These are phyloP conservation scores for Cryphonectria naterciae DNA, from an alignment of 2,329 filamentous ascomycete species.

Conservation along the genomic window DNA sequence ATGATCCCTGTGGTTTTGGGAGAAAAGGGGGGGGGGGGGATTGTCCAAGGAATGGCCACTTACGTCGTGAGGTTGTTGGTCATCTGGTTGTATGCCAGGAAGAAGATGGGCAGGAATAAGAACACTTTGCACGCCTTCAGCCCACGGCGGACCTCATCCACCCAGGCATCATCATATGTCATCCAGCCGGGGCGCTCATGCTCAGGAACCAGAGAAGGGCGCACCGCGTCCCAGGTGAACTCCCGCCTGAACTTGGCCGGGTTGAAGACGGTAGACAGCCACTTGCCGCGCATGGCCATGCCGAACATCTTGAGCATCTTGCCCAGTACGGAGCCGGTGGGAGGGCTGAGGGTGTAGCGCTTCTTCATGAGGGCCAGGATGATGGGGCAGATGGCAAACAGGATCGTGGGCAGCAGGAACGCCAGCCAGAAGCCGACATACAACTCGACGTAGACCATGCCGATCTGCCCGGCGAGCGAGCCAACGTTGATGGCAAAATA, in stretches of 20 bases:
- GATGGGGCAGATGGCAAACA: constrained; percentile 66
- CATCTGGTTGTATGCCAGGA: constrained; percentile 63
- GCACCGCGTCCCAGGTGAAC: constrained; percentile 69
- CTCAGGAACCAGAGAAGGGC: constrained; percentile 65
- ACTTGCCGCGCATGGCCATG: constrained; percentile 50
- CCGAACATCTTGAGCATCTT: constrained; percentile 65
- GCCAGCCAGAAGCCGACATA: constrained; percentile 77
- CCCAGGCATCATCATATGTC: constrained; percentile 83
- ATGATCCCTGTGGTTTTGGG: neutral
- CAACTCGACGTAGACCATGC: constrained; percentile 74
- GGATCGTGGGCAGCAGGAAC: constrained; percentile 67
- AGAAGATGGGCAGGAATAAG: constrained; percentile 69
- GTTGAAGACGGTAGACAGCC: constrained; percentile 21
- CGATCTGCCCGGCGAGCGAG: constrained; percentile 64
- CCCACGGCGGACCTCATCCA: constrained; percentile 75
- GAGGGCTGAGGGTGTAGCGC: constrained; percentile 62
- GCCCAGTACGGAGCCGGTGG: constrained; percentile 68
- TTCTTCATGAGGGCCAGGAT: constrained; percentile 64
- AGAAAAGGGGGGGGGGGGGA: no score
- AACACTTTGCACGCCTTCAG: constrained; percentile 73
- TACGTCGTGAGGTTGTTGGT: constrained; percentile 59
- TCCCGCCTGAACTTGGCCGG: constrained; percentile 49
- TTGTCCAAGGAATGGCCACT: constrained; percentile 33
- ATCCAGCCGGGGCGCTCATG: constrained; percentile 69
- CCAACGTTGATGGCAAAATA: constrained; percentile 73